Base-by-base conservation (phyloP, 768 basidiomycete genomes). In the Tricholoma bakamatsutake region DNA sequence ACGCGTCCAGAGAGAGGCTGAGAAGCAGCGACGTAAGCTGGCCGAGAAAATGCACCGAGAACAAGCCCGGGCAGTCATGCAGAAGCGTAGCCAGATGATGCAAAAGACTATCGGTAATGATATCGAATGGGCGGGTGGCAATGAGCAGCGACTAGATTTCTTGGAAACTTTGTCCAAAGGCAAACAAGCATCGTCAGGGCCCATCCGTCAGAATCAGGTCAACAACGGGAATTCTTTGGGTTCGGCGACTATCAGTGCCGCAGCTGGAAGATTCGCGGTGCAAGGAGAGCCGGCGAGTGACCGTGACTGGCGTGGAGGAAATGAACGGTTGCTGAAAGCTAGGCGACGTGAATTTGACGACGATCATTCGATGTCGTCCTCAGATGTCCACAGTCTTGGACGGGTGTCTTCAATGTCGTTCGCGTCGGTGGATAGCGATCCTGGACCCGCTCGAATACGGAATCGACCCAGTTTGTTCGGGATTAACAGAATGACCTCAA, bases 51-150 rank as follows among this genome's bases (percentile, higher is more conserved):
- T 76, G 65, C 84, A 90, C 58, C 83, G 85, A 62, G 94, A 97
- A 64, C 88, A 93, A 69, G 90, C 93, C 15, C 83, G 93, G 53
- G 92, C 91, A 43, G 93, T 96, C 70, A 88, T 95, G 85, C 82
- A 86, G 64, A 96, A 95, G 75, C 87, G 91, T 60, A 85, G 82
- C 57, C 83, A 86, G 61, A 78, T 92, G 70, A 75, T 89, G 63
- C 81, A 81, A 65, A 79, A 83, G 61, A 78, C 75, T 30, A 70
- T 67, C 45, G 75, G 71, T 61, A 73, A 76, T 54, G 81, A 87
- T 57, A 66, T 87, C 33, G 87, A 87, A 63, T 90, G 87, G 87
- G 76, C 68, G 57, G 70, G 76, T 61, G 73, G 79, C 56, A 71
- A 71, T 61, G 71, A 75, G 66, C 69, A 77, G 62, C 79, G 73